Conservation (phyloP, 352 stramenopile genomes). For the Poterioochromonas sp. region DNA sequence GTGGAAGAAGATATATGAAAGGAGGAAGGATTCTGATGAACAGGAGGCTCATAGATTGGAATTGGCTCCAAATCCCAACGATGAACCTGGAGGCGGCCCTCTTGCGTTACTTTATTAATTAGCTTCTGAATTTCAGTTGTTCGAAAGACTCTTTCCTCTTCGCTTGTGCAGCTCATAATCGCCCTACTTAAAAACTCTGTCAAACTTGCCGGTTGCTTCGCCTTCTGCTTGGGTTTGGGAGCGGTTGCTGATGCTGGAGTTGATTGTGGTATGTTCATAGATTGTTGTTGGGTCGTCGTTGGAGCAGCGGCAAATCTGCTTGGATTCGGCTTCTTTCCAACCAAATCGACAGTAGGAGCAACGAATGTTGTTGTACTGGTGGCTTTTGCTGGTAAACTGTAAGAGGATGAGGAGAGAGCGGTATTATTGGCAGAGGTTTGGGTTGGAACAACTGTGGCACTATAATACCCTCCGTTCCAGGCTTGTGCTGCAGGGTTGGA, state of each 20-base stretch:
- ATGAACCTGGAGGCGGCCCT: constrained; percentile 12
- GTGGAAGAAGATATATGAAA: too few relatives aligned
- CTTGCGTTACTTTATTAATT: not conserved
- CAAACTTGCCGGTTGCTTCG: not conserved
- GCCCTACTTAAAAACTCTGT: constrained; percentile 14
- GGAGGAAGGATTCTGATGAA: too few relatives aligned
- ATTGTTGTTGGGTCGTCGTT: not conserved
- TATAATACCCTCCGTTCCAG: too few relatives aligned
- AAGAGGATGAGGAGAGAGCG: too few relatives aligned
- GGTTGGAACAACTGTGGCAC: too few relatives aligned
- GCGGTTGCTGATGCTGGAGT: not conserved
- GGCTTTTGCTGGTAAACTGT: too few relatives aligned
- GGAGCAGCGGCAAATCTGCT: not conserved
- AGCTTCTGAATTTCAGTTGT: not conserved
- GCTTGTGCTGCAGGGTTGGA: too few relatives aligned
- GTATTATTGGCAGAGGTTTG: too few relatives aligned
- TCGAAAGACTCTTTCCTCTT: not conserved
- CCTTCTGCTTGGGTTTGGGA: not conserved
- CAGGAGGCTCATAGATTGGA: too few relatives aligned
- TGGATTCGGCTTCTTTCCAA: not conserved
- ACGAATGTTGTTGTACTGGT: too few relatives aligned
- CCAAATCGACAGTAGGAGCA: not conserved
- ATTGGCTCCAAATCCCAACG: constrained; percentile 18
- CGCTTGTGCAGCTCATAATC: not conserved
- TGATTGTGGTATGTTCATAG: not conserved